Percentiles rank a stretch among this genome's conserved stretches.
Evolutionary conservation across 192 early-diverging fungal genomes (phyloP).

Genomic region (Piromyces finnis): DNA sequence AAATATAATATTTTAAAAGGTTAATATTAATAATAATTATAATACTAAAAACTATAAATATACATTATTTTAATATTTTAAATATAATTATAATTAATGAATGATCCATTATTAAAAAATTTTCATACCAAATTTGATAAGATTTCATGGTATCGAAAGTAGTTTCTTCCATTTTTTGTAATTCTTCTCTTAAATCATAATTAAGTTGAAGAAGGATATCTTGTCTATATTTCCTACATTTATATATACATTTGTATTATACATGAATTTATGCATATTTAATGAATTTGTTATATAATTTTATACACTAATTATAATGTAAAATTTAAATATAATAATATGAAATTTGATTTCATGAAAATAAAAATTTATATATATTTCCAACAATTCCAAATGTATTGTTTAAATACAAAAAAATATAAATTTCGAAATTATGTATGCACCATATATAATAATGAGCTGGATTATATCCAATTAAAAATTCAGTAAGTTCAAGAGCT

Average conservation of each 20-base stretch:
- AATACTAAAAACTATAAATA: too few relatives aligned
- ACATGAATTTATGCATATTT: too few relatives aligned
- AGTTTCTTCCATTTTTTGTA: conserved; percentile 56
- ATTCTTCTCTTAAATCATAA: conserved; percentile 45
- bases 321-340: too few relatives aligned
- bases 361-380: too few relatives aligned
- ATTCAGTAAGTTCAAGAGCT: conserved; percentile 60
- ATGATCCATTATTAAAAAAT: background rate
- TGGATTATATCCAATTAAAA: conserved; percentile 69
- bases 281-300: too few relatives aligned
- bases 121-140: conserved; percentile 78
- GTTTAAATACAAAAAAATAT: background rate
- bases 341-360: too few relatives aligned
- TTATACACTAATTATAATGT: too few relatives aligned
- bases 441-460: conserved; percentile 90
- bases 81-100: too few relatives aligned
- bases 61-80: too few relatives aligned
- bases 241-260: background rate
- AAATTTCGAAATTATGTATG: background rate
- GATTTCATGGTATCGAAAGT: conserved; percentile 68
- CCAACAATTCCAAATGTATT: too few relatives aligned
- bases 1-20: too few relatives aligned
- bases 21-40: too few relatives aligned
- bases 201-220: conserved; percentile 50
- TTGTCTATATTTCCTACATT: conserved; percentile 61